phyloP scores from a whole-genome alignment of 768 basidiomycete genomes.

The Termitomyces sp. region DNA sequence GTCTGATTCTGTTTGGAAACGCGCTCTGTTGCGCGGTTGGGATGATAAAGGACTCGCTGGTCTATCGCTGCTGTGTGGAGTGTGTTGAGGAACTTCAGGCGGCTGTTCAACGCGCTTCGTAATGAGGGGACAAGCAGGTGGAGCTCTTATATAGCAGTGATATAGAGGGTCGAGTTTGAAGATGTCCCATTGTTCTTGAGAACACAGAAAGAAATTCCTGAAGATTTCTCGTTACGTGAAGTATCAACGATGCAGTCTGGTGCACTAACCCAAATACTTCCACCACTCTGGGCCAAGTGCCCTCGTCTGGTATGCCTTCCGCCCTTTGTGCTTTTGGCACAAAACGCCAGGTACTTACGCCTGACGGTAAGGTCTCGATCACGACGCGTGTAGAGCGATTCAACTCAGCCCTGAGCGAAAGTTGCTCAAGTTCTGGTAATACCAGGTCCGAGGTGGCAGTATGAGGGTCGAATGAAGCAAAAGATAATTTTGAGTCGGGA shows the following conservation, averaged over 20 bases:
- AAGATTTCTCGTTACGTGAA: constrained; percentile 35
- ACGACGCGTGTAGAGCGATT: constrained; percentile 70
- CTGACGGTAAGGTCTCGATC: constrained; percentile 60
- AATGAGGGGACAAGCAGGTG: constrained; percentile 25
- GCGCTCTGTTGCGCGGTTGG: constrained; percentile 1
- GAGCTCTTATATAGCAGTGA: constrained; percentile 54
- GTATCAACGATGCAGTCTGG: constrained; percentile 11
- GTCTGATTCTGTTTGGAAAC: constrained; percentile 10
- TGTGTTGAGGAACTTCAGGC: constrained; percentile 3
- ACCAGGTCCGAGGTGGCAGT: constrained; percentile 48
- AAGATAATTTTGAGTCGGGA: constrained; percentile 58
- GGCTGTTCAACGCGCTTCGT: constrained; percentile 1
- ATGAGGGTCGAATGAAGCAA: constrained; percentile 73
- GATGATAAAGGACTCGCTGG: constrained; percentile 12
- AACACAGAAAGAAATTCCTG: constrained; percentile 37
- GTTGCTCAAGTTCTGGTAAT: constrained; percentile 36
- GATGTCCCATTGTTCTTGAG: constrained; percentile 84
- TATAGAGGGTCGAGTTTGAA: constrained; percentile 81
- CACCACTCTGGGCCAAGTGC: constrained; percentile 65
- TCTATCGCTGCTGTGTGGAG: not conserved
- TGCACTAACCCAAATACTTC: constrained; percentile 61
- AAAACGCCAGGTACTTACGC: constrained; percentile 68
- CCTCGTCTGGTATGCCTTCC: constrained; percentile 62
- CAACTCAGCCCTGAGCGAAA: constrained; percentile 44
- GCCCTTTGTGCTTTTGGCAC: constrained; percentile 67